Conservation (phyloP, 192 early-diverging fungal species). For the Podila horticola region DNA sequence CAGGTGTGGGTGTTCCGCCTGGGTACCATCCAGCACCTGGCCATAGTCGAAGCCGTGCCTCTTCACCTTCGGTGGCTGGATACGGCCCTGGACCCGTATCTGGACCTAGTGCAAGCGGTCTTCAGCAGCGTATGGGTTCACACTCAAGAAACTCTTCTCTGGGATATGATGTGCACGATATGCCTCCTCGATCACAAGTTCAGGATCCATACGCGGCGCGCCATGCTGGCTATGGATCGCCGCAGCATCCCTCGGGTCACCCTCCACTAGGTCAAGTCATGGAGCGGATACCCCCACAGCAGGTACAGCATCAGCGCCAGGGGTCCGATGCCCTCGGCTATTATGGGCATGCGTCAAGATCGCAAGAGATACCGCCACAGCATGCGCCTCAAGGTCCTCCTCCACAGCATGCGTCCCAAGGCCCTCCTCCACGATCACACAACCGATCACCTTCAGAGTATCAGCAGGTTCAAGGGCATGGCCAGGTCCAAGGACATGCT, state of each 20-base stretch:
- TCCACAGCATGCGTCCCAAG: constrained; percentile 10
- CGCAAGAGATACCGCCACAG: constrained; percentile 23
- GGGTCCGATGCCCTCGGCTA: background rate
- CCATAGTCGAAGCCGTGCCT: background rate
- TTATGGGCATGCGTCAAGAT: constrained; percentile 24
- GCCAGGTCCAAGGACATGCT: constrained; percentile 1
- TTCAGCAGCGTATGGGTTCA: background rate
- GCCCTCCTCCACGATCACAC: constrained; percentile 13
- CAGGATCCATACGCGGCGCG: background rate
- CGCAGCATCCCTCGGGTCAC: background rate
- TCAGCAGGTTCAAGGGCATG: constrained; percentile 13
- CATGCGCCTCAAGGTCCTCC: constrained; percentile 7
- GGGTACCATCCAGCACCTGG: background rate
- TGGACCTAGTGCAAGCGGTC: background rate
- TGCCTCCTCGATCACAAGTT: background rate
- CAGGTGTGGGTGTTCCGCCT: constrained; percentile 1
- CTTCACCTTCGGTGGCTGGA: background rate
- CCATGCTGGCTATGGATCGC: background rate
- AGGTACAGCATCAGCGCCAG: constrained; percentile 16
- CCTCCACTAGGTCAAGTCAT: background rate
- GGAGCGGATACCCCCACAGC: constrained; percentile 3
- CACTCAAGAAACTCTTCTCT: background rate
- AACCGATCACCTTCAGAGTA: constrained; percentile 22
- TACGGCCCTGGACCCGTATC: background rate
- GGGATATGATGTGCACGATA: background rate